Percentiles rank a stretch among this genome's conserved stretches.
phyloP scores from a whole-genome alignment of 257 asterid species.

The Schizonepeta tenuifolia region DNA sequence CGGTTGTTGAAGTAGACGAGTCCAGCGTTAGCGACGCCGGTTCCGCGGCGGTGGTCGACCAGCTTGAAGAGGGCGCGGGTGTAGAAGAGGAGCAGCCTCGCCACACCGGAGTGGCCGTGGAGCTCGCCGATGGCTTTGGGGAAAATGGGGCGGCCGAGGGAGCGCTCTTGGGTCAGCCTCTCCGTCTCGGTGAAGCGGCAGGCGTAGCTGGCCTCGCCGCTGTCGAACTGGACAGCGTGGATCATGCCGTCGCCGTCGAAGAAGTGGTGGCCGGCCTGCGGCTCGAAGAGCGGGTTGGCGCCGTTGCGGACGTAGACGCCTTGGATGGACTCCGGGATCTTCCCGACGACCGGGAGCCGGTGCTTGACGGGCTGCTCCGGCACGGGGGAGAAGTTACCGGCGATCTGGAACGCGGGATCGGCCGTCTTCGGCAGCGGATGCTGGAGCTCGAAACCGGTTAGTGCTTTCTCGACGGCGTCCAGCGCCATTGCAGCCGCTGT shows the following conservation, averaged over 20 bases:
- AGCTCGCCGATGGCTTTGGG: conserved; percentile 93
- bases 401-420: conserved; percentile 78
- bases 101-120: conserved; percentile 91
- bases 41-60: conserved; percentile 72
- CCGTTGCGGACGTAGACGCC: conserved; percentile 94
- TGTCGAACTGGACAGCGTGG: conserved; percentile 63
- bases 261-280: conserved; percentile 90
- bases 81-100: conserved; percentile 70
- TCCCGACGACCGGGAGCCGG: conserved; percentile 63
- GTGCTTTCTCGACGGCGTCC: conserved; percentile 65
- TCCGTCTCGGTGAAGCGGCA: conserved; percentile 84
- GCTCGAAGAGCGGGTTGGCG: conserved; percentile 81
- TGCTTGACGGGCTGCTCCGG: conserved; percentile 66
- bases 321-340: conserved; percentile 61
- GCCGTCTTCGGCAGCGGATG: conserved; percentile 77
- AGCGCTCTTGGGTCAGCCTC: conserved; percentile 64
- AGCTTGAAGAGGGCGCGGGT: conserved; percentile 74
- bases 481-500: conserved; percentile 75
- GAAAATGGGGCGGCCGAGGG: conserved; percentile 77
- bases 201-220: conserved; percentile 65
- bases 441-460: conserved; percentile 58
- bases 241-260: conserved; percentile 98
- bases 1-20: conserved; percentile 76
- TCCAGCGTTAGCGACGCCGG: conserved; percentile 93
- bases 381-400: conserved; percentile 93